Evolutionary conservation across 2,329 filamentous ascomycete species (phyloP).

Genomic region (Fusarium sp.): DNA sequence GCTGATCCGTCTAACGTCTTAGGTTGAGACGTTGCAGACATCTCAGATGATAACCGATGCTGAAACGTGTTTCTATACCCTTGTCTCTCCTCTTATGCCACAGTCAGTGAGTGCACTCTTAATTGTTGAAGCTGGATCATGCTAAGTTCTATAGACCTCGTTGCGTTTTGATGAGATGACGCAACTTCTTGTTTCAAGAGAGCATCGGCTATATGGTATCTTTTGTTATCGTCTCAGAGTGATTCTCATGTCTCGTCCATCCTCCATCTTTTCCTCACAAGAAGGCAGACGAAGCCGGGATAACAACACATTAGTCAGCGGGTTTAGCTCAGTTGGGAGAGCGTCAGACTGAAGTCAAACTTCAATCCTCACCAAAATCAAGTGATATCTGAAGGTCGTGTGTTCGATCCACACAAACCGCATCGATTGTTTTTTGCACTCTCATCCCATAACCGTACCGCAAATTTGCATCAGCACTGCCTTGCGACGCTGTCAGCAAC

Average conservation of each 20-base stretch:
- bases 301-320: neutral
- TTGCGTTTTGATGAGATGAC: neutral
- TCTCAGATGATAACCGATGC: neutral
- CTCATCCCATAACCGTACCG: rapidly evolving
- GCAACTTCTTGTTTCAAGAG: neutral
- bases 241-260: neutral
- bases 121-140: neutral
- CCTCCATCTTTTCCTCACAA: rapidly evolving
- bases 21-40: neutral
- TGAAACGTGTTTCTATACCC: neutral
- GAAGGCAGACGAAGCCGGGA: rapidly evolving
- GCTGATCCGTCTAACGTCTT: neutral
- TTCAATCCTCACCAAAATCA: constrained; percentile 8
- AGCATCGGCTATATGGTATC: rapidly evolving
- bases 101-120: neutral
- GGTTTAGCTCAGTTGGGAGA: constrained; percentile 29
- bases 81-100: too few species aligned
- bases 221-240: rapidly evolving
- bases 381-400: constrained; percentile 25
- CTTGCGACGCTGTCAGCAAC: neutral
- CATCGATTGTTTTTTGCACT: neutral
- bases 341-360: constrained; percentile 26
- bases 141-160: neutral
- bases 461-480: neutral
- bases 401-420: constrained; percentile 29